phyloP scores from a whole-genome alignment of 2,329 filamentous ascomycete species.

The Aspergillus sp. region DNA sequence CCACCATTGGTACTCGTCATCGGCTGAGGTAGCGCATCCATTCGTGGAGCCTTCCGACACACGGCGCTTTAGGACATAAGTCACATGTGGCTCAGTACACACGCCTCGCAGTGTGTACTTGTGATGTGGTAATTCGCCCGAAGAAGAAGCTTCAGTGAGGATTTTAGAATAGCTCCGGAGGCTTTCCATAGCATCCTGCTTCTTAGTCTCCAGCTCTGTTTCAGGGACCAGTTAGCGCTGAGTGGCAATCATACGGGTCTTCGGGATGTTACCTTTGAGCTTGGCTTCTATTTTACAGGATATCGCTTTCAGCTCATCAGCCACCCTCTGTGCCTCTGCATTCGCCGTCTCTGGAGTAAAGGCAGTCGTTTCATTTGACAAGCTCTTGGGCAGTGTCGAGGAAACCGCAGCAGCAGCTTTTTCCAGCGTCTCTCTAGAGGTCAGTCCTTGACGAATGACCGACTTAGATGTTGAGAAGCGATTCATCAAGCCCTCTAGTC shows the following conservation, averaged over 20 bases:
- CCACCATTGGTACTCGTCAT: conserved; percentile 57
- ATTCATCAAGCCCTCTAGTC: conserved; percentile 34
- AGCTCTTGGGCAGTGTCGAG: conserved; percentile 27
- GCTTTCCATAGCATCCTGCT: conserved; percentile 42
- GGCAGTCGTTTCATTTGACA: conserved; percentile 17
- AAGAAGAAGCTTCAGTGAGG: conserved; percentile 49
- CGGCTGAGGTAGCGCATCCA: conserved; percentile 20
- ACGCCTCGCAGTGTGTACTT: conserved; percentile 61
- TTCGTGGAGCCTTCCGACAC: conserved; percentile 21
- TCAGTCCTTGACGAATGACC: conserved; percentile 22
- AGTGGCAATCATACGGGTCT: not conserved
- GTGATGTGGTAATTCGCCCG: conserved; percentile 43
- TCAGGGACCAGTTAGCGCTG: conserved; percentile 13
- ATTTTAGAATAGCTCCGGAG: conserved; percentile 48
- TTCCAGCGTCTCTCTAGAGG: conserved; percentile 36
- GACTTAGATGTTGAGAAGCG: conserved; percentile 31
- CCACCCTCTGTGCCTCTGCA: conserved; percentile 31
- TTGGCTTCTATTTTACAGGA: conserved; percentile 45
- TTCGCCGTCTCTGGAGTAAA: conserved; percentile 22
- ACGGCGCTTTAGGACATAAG: conserved; percentile 54
- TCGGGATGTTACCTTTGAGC: conserved; percentile 35
- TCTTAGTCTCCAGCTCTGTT: conserved; percentile 47
- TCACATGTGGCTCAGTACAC: conserved; percentile 58
- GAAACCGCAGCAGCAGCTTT: conserved; percentile 38
- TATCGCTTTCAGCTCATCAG: conserved; percentile 37